Percentiles rank a stretch among this genome's conserved stretches.
These are phyloP conservation scores for Gomphus bonarii DNA, from an alignment of 1,284 basidiomycete genomes.

Conservation along the genomic window DNA sequence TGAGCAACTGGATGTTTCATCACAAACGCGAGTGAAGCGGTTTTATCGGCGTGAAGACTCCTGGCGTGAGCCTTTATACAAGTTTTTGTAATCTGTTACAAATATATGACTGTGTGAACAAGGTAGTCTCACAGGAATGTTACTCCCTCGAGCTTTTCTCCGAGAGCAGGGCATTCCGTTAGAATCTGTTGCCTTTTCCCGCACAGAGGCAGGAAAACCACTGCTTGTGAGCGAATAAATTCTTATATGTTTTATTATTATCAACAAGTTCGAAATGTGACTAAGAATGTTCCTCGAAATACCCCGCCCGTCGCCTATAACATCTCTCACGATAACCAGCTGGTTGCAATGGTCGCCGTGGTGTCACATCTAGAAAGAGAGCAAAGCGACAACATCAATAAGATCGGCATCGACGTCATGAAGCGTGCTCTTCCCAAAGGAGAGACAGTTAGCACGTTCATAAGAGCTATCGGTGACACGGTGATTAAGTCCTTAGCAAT, in stretches of 20 bases:
- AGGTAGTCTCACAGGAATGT: constrained; percentile 66
- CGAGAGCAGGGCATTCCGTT: constrained; percentile 40
- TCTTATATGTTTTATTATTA: not conserved
- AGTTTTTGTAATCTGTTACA: not conserved
- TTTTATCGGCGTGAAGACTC: constrained; percentile 65
- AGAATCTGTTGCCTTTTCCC: constrained; percentile 37
- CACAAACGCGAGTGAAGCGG: constrained; percentile 41
- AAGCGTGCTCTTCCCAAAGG: constrained; percentile 50
- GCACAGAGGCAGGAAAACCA: constrained; percentile 59
- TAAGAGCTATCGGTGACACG: constrained; percentile 56
- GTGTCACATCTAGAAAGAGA: constrained; percentile 20
- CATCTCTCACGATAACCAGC: constrained; percentile 65
- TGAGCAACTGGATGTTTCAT: constrained; percentile 41
- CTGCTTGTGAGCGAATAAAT: constrained; percentile 42
- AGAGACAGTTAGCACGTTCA: constrained; percentile 45
- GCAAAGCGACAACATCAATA: constrained; percentile 31
- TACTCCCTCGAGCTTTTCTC: constrained; percentile 55
- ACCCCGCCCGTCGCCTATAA: constrained; percentile 58
- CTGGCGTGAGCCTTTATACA: constrained; percentile 40
- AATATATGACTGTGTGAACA: constrained; percentile 8
- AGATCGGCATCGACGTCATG: constrained; percentile 73
- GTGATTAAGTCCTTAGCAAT: constrained; percentile 29
- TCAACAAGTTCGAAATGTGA: not conserved
- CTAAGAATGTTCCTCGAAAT: not conserved
- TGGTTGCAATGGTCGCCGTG: constrained; percentile 65